Percentiles rank a stretch among this genome's conserved stretches.
These are phyloP conservation scores for Protostelium mycophagum DNA, from an alignment of 78 protist species.

Conservation along the genomic window DNA sequence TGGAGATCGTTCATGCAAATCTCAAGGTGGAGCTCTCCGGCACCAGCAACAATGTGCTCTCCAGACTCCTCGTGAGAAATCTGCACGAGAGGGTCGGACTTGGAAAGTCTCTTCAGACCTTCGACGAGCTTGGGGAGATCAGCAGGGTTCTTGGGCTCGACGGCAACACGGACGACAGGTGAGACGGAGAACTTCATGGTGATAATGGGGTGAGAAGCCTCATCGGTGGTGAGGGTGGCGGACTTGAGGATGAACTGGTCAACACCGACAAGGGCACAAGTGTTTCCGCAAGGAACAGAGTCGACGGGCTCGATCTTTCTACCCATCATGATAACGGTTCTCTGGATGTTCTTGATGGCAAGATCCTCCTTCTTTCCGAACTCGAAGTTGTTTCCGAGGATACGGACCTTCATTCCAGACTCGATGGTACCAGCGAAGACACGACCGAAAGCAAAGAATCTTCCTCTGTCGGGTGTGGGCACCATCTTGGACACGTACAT, in stretches of 20 bases:
- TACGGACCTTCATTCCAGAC: slow-evolving; percentile 95
- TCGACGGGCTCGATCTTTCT: slow-evolving; percentile 90
- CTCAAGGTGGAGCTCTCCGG: slow-evolving; percentile 99
- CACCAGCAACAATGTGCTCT: slow-evolving; percentile 99
- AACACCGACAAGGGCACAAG: slow-evolving; percentile 95
- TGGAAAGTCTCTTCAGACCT: slow-evolving; percentile 97
- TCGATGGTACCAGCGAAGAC: slow-evolving; percentile 97
- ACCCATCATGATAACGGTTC: slow-evolving; percentile 99
- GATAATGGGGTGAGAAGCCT: slow-evolving; percentile 83
- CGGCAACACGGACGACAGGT: slow-evolving; percentile 99
- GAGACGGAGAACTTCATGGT: slow-evolving; percentile 99
- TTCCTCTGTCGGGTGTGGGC: slow-evolving; percentile 96
- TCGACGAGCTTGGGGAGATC: slow-evolving; percentile 98
- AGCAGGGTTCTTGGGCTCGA: slow-evolving; percentile 95
- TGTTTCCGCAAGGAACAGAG: slow-evolving; percentile 96
- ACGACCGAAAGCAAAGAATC: slow-evolving; percentile 99
- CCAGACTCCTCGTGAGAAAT: slow-evolving; percentile 94
- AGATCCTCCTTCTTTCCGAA: slow-evolving; percentile 96
- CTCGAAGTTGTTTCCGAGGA: slow-evolving; percentile 96
- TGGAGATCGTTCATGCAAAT: slow-evolving; percentile 98
- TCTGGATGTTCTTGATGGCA: slow-evolving; percentile 94
- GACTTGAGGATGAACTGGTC: slow-evolving; percentile 98
- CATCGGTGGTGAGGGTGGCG: slow-evolving; percentile 96
- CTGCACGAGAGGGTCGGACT: slow-evolving; percentile 93
- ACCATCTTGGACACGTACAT: slow-evolving; percentile 99